Evolutionary conservation across 2,329 filamentous ascomycete species (phyloP).

Genomic region (Cytospora piceae): DNA sequence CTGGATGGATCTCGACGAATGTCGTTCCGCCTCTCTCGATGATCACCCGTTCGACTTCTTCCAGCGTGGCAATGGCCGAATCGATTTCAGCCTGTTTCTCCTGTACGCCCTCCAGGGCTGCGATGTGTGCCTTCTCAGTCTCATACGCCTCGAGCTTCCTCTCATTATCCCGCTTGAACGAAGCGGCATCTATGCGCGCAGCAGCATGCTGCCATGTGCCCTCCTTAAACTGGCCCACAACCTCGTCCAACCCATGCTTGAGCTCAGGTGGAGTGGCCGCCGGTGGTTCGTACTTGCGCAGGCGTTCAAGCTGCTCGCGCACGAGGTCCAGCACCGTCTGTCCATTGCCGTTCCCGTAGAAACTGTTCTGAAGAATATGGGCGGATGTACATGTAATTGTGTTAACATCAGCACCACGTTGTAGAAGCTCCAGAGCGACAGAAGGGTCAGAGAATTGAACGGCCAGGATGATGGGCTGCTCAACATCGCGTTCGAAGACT

Average conservation of each 20-base stretch:
- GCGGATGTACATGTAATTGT: slow-evolving; percentile 50
- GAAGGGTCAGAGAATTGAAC: slow-evolving; percentile 51
- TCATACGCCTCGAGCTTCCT: slow-evolving; percentile 42
- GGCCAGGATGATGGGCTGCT: slow-evolving; percentile 72
- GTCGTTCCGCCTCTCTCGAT: slow-evolving; percentile 65
- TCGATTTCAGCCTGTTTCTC: slow-evolving; percentile 62
- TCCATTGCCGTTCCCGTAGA: slow-evolving; percentile 42
- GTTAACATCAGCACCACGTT: slow-evolving; percentile 68
- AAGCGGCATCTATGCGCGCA: slow-evolving; percentile 45
- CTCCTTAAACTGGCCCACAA: slow-evolving; percentile 53
- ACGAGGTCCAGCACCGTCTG: slow-evolving; percentile 65
- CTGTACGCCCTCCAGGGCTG: slow-evolving; percentile 37
- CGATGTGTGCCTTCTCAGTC: slow-evolving; percentile 40
- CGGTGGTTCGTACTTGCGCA: slow-evolving; percentile 50
- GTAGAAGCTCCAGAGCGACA: slow-evolving; percentile 61
- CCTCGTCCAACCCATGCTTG: slow-evolving; percentile 50
- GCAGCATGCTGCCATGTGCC: slow-evolving; percentile 66
- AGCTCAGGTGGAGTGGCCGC: slow-evolving; percentile 37
- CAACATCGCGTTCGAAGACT: slow-evolving; percentile 49
- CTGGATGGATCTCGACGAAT: slow-evolving; percentile 67
- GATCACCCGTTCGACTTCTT: slow-evolving; percentile 58
- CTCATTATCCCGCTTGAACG: slow-evolving; percentile 41
- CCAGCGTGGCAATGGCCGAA: slow-evolving; percentile 54
- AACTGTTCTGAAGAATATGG: slow-evolving; percentile 36
- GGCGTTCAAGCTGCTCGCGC: slow-evolving; percentile 51